These are phyloP conservation scores for Kurtzmaniella quercitrusa DNA, from an alignment of 1,139 yeast genomes.

Conservation along the genomic window DNA sequence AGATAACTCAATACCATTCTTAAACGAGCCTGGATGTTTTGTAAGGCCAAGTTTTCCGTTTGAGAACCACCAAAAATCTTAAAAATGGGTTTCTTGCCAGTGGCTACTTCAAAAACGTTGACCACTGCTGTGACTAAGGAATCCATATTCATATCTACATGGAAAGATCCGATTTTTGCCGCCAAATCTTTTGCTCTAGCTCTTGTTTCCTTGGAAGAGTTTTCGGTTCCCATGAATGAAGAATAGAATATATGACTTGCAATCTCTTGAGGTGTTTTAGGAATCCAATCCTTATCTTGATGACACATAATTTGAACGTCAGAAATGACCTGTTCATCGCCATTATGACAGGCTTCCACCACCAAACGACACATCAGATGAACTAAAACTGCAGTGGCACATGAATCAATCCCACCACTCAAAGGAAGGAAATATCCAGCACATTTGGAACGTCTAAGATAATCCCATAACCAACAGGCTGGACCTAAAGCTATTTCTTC, in stretches of 20 bases:
- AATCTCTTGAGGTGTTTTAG: constrained; percentile 69
- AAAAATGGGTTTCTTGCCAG: constrained; percentile 84
- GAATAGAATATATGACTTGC: constrained; percentile 79
- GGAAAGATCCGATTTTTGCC: constrained; percentile 76
- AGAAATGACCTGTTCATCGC: constrained; percentile 65
- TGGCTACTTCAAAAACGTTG: constrained; percentile 75
- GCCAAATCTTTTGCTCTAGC: constrained; percentile 78
- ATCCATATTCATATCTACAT: constrained; percentile 90
- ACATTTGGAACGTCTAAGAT: constrained; percentile 80
- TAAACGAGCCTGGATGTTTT: constrained; percentile 91
- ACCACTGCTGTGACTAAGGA: constrained; percentile 70
- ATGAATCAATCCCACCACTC: constrained; percentile 96
- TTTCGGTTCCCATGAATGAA: constrained; percentile 91
- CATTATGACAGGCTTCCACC: constrained; percentile 57
- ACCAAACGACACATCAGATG: constrained; percentile 92
- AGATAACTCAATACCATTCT: constrained; percentile 92
- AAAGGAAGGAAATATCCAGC: constrained; percentile 91
- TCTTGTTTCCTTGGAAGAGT: constrained; percentile 86
- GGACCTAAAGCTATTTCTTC: constrained; percentile 98
- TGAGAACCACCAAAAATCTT: constrained; percentile 91
- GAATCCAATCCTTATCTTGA: constrained; percentile 54
- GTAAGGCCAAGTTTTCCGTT: constrained; percentile 88
- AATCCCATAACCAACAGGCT: constrained; percentile 99
- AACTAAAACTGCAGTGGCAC: constrained; percentile 94
- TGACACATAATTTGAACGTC: constrained; percentile 67